Evolutionary conservation across 2,329 filamentous ascomycete genomes (phyloP), one percentile per base, ranked within the genome.

Genomic region (Phialemonium atrogriseum): DNA sequence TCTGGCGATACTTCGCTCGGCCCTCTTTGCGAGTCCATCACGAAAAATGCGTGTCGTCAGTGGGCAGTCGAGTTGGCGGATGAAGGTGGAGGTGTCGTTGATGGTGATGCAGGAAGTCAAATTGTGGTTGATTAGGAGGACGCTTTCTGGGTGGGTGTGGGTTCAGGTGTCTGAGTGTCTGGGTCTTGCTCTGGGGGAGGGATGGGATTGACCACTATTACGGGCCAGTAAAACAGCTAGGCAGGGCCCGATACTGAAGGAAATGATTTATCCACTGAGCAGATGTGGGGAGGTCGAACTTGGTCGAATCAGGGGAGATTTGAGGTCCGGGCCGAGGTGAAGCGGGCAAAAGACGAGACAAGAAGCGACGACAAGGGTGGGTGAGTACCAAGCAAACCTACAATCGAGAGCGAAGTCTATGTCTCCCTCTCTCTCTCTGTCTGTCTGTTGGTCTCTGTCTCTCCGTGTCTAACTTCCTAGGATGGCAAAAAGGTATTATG

Each of bases 1-100:
- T 80, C 76, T 45, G 75, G 75, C 54, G 75, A 79, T 50, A 80
- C 73, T 55, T 80, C 76, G 60, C 65, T 74, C 50, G 62, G 56
- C 57, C 67, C 64, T 39, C 46, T 43, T 59, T 70, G 66, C 42
- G 62, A 60, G 50, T 74, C 73, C 72, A 77, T 77, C 47, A 54
- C 64, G 40, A 41, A 29, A 24, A 22, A 35, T 35, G n/a, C n/a
- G n/a, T n/a, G n/a, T n/a, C n/a, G n/a, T n/a, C n/a, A n/a, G n/a
- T n/a, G n/a, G n/a, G n/a, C n/a, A n/a, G n/a, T n/a, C n/a, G 28
- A 28, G 32, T 40, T 35, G 35, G 25, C 31, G 24, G 32, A 25
- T 33, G 33, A 31, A 29, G 30, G 27, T n/a, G 16, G 28, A 13
- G 21, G 37, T 32, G 25, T 30, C 27, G 32, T 33, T 20, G 34